These are phyloP conservation scores for Carpediemonas membranifera DNA, from an alignment of 78 protist genomes.

Conservation along the genomic window DNA sequence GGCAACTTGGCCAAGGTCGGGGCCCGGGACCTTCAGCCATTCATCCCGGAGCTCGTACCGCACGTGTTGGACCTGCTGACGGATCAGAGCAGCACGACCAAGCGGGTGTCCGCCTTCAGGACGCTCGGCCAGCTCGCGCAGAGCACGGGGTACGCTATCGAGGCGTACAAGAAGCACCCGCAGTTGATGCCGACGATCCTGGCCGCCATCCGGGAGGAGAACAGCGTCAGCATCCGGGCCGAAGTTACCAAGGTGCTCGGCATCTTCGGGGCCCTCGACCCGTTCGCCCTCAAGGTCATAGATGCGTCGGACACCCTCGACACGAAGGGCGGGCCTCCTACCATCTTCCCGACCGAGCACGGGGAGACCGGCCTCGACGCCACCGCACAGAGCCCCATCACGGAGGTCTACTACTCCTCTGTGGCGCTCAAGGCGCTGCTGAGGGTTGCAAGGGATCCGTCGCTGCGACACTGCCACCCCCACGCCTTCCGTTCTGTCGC, in stretches of 20 bases:
- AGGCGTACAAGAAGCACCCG: slow-evolving; percentile 63
- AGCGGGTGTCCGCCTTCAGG: slow-evolving; percentile 57
- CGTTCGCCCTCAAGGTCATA: too few relatives aligned
- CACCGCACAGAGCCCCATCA: too few relatives aligned
- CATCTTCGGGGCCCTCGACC: slow-evolving; percentile 91
- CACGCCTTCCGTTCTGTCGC: slow-evolving; percentile 51
- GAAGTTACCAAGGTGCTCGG: slow-evolving; percentile 76
- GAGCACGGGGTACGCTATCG: slow-evolving; percentile 68
- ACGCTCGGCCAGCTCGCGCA: slow-evolving; percentile 67
- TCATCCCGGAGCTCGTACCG: too few relatives aligned
- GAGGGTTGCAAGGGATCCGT: slow-evolving; percentile 63
- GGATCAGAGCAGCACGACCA: slow-evolving; percentile 46
- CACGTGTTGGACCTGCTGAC: slow-evolving; percentile 57
- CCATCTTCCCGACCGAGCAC: too few relatives aligned
- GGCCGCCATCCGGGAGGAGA: slow-evolving; percentile 21
- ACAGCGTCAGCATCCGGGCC: slow-evolving; percentile 14
- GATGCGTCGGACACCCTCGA: too few relatives aligned
- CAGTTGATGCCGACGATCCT: slow-evolving; percentile 52
- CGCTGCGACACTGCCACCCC: slow-evolving; percentile 16
- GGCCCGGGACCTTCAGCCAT: too few relatives aligned
- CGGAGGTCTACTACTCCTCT: slow-evolving; percentile 70
- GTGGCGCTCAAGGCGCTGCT: slow-evolving; percentile 65
- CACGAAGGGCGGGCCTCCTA: too few relatives aligned
- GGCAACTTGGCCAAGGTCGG: slow-evolving; percentile 72
- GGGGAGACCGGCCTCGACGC: too few relatives aligned